Evolutionary conservation across 768 basidiomycete species (phyloP), one percentile per base, ranked within the genome.

Genomic region (Lactarius akahatsu): DNA sequence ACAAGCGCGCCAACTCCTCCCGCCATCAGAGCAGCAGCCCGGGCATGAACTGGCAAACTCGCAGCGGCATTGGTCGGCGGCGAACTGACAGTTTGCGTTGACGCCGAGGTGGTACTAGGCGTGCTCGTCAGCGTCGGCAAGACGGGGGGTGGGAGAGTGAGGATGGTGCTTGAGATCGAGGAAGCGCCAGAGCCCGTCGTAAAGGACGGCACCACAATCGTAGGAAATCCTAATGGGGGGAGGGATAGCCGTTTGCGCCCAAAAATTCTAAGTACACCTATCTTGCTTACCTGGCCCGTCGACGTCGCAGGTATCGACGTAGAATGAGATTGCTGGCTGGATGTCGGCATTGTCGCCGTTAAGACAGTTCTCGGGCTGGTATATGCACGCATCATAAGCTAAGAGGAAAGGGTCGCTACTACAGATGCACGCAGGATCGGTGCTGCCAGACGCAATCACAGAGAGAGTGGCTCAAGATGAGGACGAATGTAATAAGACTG

Each of bases 1-100:
- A 58, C 40, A 26, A 67, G 23, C 3, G 47, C 66, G 0, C 61
- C 61, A 15, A 67, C 54, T 6, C 40, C 66, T 16, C 61, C 61
- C 13, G 26, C 61, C 11, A 67, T 11, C 30, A 67, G n/a, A 4
- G 57, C 61, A 13, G 40, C 34, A 16, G 28, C 38, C 57, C 54
- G 3, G 65, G 47, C 55, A 26, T 43, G 4, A 16, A 15, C 1
- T 8, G 4, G n/a, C 26, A 26, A 26, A 26, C 50, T 52, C 1
- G 26, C 57, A 4, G 65, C 65, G 5, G 57, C 50, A 59, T 66
- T 66, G 3, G n/a, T 18, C 34, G 57, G 45, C 1, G 43, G 38
- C 2, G 38, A 15, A 40, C 57, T 58, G 38, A 26, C 3, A 23
- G 38, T 58, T 38, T 16, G 36, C 18, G 20, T 41, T 13, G 57